A percentile compares a stretch with the other conserved stretches of the same genome.
Evolutionary conservation across 1,139 yeast species (phyloP).

Genomic region (Saccharomyces hybrid): DNA sequence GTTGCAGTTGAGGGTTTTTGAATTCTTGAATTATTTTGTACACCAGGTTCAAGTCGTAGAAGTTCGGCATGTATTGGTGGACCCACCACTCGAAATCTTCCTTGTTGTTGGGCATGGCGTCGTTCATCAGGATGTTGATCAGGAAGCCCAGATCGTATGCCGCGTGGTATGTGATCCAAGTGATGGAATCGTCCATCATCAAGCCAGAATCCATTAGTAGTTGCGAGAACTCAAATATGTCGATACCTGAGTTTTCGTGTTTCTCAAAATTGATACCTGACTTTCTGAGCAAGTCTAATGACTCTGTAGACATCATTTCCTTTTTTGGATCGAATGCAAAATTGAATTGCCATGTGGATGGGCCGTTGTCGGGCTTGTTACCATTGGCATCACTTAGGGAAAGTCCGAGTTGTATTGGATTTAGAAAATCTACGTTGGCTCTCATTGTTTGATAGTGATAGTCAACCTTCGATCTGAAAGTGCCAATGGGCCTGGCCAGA

Average conservation of each 20-base stretch:
- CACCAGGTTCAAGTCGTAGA: conserved; percentile 76
- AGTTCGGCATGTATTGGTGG: conserved; percentile 65
- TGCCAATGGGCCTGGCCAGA: conserved; percentile 94
- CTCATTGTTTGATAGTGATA: conserved; percentile 94
- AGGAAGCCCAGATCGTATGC: conserved; percentile 94
- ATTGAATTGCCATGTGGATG: conserved; percentile 95
- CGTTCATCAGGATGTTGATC: conserved; percentile 66
- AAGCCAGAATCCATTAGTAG: conserved; percentile 80
- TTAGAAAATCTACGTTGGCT: conserved; percentile 78
- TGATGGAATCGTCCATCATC: conserved; percentile 59
- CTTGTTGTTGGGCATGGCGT: conserved; percentile 72
- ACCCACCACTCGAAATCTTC: conserved; percentile 72
- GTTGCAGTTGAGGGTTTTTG: conserved; percentile 19
- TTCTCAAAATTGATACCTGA: conserved; percentile 77
- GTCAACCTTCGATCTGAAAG: conserved; percentile 81
- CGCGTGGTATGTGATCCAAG: conserved; percentile 89
- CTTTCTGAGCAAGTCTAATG: conserved; percentile 63
- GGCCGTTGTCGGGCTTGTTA: conserved; percentile 58
- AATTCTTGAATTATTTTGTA: conserved; percentile 44
- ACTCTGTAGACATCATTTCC: conserved; percentile 81
- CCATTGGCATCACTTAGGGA: conserved; percentile 76
- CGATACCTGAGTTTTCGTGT: conserved; percentile 74
- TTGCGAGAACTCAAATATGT: conserved; percentile 74
- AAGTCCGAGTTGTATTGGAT: conserved; percentile 79
- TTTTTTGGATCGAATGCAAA: conserved; percentile 66